These are phyloP conservation scores for Hypsizygus ulmarius DNA, from an alignment of 1,284 basidiomycete genomes.

Conservation along the genomic window DNA sequence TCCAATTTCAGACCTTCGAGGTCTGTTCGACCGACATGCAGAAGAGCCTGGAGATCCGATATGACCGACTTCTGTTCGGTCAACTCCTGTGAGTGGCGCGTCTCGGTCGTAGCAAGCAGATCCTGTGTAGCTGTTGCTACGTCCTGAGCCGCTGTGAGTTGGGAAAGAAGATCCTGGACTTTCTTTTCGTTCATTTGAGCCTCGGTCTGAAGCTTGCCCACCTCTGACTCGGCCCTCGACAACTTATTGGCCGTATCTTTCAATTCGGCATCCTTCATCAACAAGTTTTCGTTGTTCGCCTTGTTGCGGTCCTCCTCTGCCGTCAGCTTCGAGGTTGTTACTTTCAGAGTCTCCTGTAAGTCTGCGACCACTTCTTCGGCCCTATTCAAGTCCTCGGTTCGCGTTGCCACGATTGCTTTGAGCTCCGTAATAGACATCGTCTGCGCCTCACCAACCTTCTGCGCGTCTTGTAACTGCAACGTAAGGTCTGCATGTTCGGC, in stretches of 20 bases:
- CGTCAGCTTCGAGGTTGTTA: conserved; percentile 3
- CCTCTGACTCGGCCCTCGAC: conserved; percentile 9
- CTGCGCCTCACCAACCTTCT: no score
- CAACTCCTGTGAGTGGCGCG: conserved; percentile 8
- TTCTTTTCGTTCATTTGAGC: conserved; percentile 1
- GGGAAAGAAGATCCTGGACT: conserved; percentile 14
- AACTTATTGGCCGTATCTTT: conserved; percentile 7
- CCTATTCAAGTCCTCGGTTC: no score
- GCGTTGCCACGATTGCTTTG: no score
- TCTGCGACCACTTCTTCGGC: no score
- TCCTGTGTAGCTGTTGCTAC: conserved; percentile 9
- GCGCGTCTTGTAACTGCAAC: no score
- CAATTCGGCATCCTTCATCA: conserved; percentile 17
- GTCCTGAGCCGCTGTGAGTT: conserved; percentile 14
- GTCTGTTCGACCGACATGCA: conserved; percentile 8
- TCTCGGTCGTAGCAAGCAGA: conserved; percentile 8
- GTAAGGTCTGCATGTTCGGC: not conserved
- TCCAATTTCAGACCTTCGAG: conserved; percentile 12
- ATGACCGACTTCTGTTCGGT: conserved; percentile 9
- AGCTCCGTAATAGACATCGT: no score
- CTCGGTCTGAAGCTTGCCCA: conserved; percentile 11
- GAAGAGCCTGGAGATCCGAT: conserved; percentile 13
- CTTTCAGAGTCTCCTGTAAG: no score
- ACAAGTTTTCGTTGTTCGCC: conserved; percentile 11
- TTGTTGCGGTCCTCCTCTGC: conserved; percentile 10